Evolutionary conservation across 495 filamentous ascomycete species (phyloP), one percentile per base, ranked within the genome.

Genomic region (Evernia prunastri): DNA sequence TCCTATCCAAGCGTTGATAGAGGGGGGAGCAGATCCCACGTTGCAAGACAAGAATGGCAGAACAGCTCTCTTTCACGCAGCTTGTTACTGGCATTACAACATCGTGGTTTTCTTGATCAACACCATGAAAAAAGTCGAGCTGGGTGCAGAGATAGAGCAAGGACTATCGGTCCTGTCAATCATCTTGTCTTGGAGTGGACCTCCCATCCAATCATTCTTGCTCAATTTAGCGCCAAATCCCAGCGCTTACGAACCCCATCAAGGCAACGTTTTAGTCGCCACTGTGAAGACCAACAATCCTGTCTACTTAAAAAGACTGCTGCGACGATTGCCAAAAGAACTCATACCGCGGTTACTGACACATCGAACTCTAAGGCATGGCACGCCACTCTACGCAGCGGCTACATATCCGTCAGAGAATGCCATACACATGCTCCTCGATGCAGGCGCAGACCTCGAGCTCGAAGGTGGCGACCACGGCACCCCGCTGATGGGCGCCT

Each of bases 401-500:
- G 18, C 56, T 25, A 12, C 13, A 0, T 25, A 25, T 20, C 4
- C 12, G 9, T 27, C 42, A 4, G 0, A 18, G 0, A 37, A 66
- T 17, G 27, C 9, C 15, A 60, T 69, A 13, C 23, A 36, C 4
- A 18, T 63, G 17, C 39, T 69, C 12, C 64, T 67, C 13, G 57
- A 63, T 23, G 43, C 47, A 8, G 67, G 67, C 8, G 67, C 67
- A 4, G 58, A 63, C 5, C 37, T 64, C 31, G 67, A 69, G 43
- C 23, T 58, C 33, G 64, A 63, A n/a, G 67, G 61, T 17, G 54
- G 63, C 15, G 56, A 67, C 1, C 36, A 66, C 40, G 67, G 67
- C 29, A 67, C 67, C 6, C 45, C 67, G 25, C 43, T 69, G 40
- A 69, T 69, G 67, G 65, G n/a, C 5, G 67, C 67, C 37, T 66